These are phyloP conservation scores for Ganoderma lingzhi DNA, from an alignment of 1,284 basidiomycete species.

Conservation along the genomic window DNA sequence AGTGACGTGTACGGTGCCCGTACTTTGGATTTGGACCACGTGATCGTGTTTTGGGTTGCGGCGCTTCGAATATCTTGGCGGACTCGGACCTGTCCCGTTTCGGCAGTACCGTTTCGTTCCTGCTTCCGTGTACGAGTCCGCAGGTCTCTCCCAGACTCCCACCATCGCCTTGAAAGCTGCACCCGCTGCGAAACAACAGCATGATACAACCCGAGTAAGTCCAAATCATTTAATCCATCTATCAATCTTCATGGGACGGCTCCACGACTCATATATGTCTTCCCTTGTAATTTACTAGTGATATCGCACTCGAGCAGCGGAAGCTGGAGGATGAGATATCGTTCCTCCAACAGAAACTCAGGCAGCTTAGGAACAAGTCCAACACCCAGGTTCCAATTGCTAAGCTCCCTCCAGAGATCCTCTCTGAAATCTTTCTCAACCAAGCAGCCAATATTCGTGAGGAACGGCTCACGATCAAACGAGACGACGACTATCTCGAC, in stretches of 20 bases:
- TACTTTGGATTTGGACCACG: background rate
- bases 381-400: slow-evolving; percentile 3
- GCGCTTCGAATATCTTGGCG: background rate
- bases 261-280: background rate
- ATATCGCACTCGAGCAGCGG: background rate
- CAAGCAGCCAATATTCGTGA: slow-evolving; percentile 9
- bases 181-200: background rate
- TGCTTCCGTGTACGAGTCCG: background rate
- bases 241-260: background rate
- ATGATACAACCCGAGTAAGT: background rate
- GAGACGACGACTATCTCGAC: background rate
- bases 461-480: background rate
- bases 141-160: background rate
- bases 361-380: background rate
- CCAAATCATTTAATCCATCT: background rate
- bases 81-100: background rate
- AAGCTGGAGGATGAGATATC: slow-evolving; percentile 3
- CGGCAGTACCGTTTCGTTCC: background rate
- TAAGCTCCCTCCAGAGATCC: slow-evolving; percentile 17
- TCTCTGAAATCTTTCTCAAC: slow-evolving; percentile 13
- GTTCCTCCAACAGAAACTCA: background rate
- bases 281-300: background rate
- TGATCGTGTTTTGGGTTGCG: background rate
- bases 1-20: background rate
- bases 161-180: background rate